These are phyloP conservation scores for Gleditsia sinensis DNA, from an alignment of 306 rosid genomes.

Conservation along the genomic window DNA sequence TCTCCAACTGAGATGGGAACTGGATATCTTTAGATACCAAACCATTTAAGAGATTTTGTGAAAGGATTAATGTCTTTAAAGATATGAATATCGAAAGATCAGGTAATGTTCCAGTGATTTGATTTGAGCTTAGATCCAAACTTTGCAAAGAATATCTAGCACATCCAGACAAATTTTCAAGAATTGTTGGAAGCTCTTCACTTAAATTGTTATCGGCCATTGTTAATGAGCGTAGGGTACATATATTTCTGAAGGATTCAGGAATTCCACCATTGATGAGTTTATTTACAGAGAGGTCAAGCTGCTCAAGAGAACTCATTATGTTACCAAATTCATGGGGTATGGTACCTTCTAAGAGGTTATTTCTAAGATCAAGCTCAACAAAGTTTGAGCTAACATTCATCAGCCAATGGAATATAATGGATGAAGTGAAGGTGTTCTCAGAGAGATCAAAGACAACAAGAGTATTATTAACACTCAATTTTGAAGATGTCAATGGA, in stretches of 20 bases:
- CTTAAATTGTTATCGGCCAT: neutral
- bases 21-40: neutral
- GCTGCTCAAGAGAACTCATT: neutral
- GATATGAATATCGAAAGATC: no score
- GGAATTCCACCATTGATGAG: no score
- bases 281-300: neutral
- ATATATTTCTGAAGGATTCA: neutral
- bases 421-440: no score
- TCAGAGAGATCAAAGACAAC: neutral
- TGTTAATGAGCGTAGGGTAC: neutral
- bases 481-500: neutral
- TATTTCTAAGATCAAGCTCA: neutral
- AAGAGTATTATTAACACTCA: conserved; percentile 22
- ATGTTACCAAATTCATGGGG: no score
- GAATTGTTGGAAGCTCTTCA: no score
- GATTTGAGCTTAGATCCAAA: neutral
- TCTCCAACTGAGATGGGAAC: neutral
- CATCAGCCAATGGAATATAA: no score
- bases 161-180: neutral
- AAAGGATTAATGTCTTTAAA: neutral
- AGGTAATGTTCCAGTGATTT: neutral
- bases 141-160: neutral
- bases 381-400: neutral
- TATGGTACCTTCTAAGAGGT: neutral
- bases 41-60: neutral